These are phyloP conservation scores for Tephrocybe sp. DNA, from an alignment of 768 basidiomycete species.

Conservation along the genomic window DNA sequence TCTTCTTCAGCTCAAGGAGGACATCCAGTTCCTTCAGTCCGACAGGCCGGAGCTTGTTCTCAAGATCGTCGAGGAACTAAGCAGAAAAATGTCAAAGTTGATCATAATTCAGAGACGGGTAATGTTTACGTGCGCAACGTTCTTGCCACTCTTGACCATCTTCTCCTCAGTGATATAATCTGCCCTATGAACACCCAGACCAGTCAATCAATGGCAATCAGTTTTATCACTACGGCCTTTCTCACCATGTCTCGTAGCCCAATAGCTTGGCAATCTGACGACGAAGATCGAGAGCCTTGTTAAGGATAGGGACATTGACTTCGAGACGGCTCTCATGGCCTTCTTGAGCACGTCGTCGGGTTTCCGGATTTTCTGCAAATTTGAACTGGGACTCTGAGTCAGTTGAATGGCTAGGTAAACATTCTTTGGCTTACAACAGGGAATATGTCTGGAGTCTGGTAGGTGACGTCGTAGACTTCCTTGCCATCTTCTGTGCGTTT, in stretches of 20 bases:
- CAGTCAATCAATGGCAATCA: neutral
- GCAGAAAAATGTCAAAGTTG: constrained; percentile 3
- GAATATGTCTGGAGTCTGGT: constrained; percentile 80
- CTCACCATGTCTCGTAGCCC: constrained; percentile 68
- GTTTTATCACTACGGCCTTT: neutral
- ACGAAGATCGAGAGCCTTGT: constrained; percentile 66
- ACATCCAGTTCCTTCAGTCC: constrained; percentile 62
- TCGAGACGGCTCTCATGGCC: constrained; percentile 66
- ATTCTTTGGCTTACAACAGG: constrained; percentile 53
- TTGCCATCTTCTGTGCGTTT: constrained; percentile 58
- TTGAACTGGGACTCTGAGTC: constrained; percentile 55
- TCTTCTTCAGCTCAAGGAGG: constrained; percentile 71
- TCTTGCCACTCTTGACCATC: constrained; percentile 75
- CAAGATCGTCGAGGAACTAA: constrained; percentile 78
- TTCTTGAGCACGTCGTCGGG: constrained; percentile 63
- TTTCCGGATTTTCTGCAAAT: constrained; percentile 68
- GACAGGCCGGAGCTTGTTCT: constrained; percentile 69
- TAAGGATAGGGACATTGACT: constrained; percentile 69
- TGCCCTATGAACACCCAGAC: constrained; percentile 39
- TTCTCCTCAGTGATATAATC: constrained; percentile 83
- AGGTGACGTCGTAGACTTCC: constrained; percentile 70
- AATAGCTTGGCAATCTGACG: constrained; percentile 66
- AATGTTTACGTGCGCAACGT: constrained; percentile 49
- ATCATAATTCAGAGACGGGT: neutral
- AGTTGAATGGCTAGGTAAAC: neutral